Evolutionary conservation across 495 filamentous ascomycete genomes (phyloP).

Genomic region (Trichoderma asperelloides): DNA sequence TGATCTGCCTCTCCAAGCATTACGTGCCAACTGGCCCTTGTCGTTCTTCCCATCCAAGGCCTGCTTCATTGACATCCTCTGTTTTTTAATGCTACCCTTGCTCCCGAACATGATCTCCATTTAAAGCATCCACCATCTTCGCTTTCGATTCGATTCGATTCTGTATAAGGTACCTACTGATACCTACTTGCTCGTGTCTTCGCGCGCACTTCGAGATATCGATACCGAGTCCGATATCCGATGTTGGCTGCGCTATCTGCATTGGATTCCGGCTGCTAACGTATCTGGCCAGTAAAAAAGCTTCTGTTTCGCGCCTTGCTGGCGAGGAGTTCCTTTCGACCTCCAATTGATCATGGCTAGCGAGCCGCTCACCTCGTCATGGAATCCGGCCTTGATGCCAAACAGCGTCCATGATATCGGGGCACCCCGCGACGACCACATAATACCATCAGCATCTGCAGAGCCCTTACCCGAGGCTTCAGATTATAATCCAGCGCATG

Average conservation of each 20-base stretch:
- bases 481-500: slow-evolving; percentile 7
- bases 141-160: not conserved
- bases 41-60: not conserved
- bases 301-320: not conserved
- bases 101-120: slow-evolving; percentile 1
- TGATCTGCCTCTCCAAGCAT: not conserved
- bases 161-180: not conserved
- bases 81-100: not conserved
- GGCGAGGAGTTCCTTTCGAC: slow-evolving; percentile 10
- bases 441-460: slow-evolving; percentile 7
- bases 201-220: not conserved
- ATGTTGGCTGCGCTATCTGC: not conserved
- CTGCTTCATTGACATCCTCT: not conserved
- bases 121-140: not conserved
- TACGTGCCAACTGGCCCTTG: slow-evolving; percentile 5
- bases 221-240: not conserved
- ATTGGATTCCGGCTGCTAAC: slow-evolving; percentile 20
- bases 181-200: not conserved
- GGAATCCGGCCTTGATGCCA: slow-evolving; percentile 49
- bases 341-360: slow-evolving; percentile 23
- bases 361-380: slow-evolving; percentile 36
- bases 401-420: slow-evolving; percentile 27
- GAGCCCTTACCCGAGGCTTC: not conserved
- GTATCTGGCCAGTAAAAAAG: not conserved
- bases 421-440: slow-evolving; percentile 9